Evolutionary conservation across 805 yeast genomes (phyloP), one percentile per base, ranked within the genome.

Genomic region (Clavispora carvajalis): DNA sequence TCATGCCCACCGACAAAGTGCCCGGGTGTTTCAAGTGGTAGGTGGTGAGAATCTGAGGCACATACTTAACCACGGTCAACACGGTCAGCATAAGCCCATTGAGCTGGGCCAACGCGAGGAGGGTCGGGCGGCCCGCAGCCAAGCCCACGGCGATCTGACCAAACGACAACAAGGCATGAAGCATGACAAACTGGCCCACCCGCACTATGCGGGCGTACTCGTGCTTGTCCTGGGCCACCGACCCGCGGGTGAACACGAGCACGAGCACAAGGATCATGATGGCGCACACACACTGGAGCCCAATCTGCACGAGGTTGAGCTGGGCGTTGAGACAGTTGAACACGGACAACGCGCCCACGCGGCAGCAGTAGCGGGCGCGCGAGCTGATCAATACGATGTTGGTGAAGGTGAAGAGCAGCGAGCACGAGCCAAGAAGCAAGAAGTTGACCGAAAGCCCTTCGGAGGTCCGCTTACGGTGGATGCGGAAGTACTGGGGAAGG

Each of bases 21-120:
- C 95, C 96, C 0, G 95, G 81, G 48, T 80, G 89, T 53, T 82
- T 81, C 44, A 87, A 68, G 1, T 46, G 54, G 52, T 69, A 82
- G 0, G 95, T 87, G 29, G 90, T 85, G 47, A 67, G 59, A 8
- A 87, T 71, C 59, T 87, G 96, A 1, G 96, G 96, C 37, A 86
- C 63, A 52, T 85, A 87, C 61, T 87, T 95, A 23, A 81, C 59
- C 15, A 79, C 66, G 0, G 95, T 81, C 36, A 85, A 62, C 1
- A 71, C 38, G 0, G 93, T 75, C 0, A 91, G 79, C 33, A 79
- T 49, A 11, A 85, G 40, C 0, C 96, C 96, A 45, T 83, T 68
- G 17, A 71, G 31, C 47, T 74, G 73, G 4, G 95, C 85, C 46
- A 75, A 67, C 1, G 60, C 29, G 22, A 58, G 51, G 17, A 71